phyloP scores from a whole-genome alignment of 495 filamentous ascomycete species.

The Podospora pseudoanserina region DNA sequence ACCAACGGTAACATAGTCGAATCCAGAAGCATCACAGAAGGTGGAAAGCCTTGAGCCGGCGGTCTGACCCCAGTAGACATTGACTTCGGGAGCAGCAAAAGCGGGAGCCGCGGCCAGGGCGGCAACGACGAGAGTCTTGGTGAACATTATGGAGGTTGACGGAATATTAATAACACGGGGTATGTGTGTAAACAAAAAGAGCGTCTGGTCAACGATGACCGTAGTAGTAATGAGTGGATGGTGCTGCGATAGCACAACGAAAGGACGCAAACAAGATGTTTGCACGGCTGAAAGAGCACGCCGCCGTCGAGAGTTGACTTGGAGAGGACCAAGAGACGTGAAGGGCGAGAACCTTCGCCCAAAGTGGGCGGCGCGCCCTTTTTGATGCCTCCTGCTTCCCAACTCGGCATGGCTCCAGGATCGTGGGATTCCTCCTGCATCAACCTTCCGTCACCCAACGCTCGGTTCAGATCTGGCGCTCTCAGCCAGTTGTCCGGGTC shows the following conservation, averaged over 20 bases:
- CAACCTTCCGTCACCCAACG: background rate
- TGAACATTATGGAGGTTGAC: constrained; percentile 31
- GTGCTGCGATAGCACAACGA: constrained; percentile 35
- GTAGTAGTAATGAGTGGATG: constrained; percentile 3
- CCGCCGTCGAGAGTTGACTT: constrained; percentile 38
- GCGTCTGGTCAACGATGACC: constrained; percentile 8
- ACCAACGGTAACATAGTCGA: constrained; percentile 42
- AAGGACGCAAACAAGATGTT: constrained; percentile 47
- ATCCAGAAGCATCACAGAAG: constrained; percentile 32
- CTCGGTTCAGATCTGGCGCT: background rate
- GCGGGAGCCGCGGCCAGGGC: constrained; percentile 33
- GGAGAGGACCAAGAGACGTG: constrained; percentile 20
- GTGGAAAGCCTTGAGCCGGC: constrained; percentile 23
- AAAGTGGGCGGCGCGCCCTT: constrained; percentile 20
- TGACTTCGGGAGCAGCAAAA: constrained; percentile 30
- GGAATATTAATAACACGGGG: constrained; percentile 25
- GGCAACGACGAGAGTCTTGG: constrained; percentile 33
- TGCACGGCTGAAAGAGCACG: constrained; percentile 38
- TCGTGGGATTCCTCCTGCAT: constrained; percentile 3
- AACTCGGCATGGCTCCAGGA: constrained; percentile 2
- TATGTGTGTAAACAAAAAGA: constrained; percentile 18
- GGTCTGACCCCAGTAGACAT: constrained; percentile 38
- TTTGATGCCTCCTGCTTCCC: constrained; percentile 10
- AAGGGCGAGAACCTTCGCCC: constrained; percentile 14
- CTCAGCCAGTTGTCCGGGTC: background rate